These are phyloP conservation scores for Lophiotrema nucula DNA, from an alignment of 495 filamentous ascomycete species.

Conservation along the genomic window DNA sequence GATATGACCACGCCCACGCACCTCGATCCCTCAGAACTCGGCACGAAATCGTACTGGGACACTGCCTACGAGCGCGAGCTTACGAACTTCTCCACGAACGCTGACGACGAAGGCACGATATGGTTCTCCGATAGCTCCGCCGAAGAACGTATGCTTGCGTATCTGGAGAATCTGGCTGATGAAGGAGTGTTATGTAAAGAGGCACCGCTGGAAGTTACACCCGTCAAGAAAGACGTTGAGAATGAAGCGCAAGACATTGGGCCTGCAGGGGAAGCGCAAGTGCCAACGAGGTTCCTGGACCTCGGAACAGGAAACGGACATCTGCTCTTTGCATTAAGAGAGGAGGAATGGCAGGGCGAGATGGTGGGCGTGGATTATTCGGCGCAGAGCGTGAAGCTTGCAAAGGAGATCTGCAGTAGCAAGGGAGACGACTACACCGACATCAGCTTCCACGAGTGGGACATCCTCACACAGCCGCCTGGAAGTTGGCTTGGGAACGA, in stretches of 20 bases:
- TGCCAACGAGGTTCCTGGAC: slow-evolving; percentile 57
- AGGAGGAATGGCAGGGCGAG: slow-evolving; percentile 51
- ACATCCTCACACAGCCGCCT: slow-evolving; percentile 61
- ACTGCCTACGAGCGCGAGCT: slow-evolving; percentile 61
- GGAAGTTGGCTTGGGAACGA: slow-evolving; percentile 38
- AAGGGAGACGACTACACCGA: slow-evolving; percentile 31
- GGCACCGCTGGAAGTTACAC: slow-evolving; percentile 3
- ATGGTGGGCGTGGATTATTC: slow-evolving; percentile 92
- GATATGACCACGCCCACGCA: slow-evolving; percentile 33
- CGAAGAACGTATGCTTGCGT: slow-evolving; percentile 58
- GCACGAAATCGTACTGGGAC: slow-evolving; percentile 77
- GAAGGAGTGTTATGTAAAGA: slow-evolving; percentile 29
- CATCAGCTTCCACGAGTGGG: slow-evolving; percentile 70
- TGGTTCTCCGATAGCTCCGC: slow-evolving; percentile 76
- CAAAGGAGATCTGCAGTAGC: slow-evolving; percentile 42
- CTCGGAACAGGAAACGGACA: slow-evolving; percentile 92
- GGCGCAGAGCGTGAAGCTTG: slow-evolving; percentile 66
- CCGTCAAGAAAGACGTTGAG: background rate
- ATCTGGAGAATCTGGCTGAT: slow-evolving; percentile 46
- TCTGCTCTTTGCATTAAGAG: slow-evolving; percentile 70
- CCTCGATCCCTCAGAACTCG: slow-evolving; percentile 63
- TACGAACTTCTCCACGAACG: slow-evolving; percentile 59
- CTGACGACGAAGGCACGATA: slow-evolving; percentile 64
- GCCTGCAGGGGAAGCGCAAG: background rate
- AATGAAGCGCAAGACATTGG: slow-evolving; percentile 14